Evolutionary conservation across 306 rosid genomes (phyloP).

Genomic region (Quercus suber): DNA sequence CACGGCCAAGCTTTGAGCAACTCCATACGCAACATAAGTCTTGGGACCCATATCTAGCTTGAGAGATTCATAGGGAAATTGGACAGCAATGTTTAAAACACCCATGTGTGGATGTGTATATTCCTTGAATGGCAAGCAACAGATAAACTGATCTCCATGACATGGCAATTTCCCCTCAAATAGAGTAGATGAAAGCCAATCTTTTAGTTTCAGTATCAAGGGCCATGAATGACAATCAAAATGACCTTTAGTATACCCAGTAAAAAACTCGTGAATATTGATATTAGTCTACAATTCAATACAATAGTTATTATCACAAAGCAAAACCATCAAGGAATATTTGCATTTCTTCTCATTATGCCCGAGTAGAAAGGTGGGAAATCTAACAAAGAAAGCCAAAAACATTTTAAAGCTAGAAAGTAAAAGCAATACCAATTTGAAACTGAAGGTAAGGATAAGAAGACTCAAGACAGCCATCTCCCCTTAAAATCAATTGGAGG

Average conservation of each 20-base stretch:
- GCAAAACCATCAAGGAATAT: conserved; percentile 1
- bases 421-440: neutral
- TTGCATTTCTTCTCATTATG: neutral
- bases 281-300: conserved; percentile 55
- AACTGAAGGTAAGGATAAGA: neutral
- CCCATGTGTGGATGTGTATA: conserved; percentile 64
- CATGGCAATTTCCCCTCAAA: conserved; percentile 82
- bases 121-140: conserved; percentile 68
- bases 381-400: neutral
- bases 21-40: conserved; percentile 86
- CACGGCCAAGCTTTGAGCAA: conserved; percentile 1
- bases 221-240: conserved; percentile 47
- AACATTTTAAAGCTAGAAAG: neutral
- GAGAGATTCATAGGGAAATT: conserved; percentile 20
- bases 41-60: conserved; percentile 91
- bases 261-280: conserved; percentile 79
- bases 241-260: conserved; percentile 54
- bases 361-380: neutral
- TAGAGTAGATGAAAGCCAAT: conserved; percentile 77
- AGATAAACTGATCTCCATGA: conserved; percentile 68
- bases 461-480: no score
- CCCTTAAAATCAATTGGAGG: no score
- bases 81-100: conserved; percentile 52
- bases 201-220: conserved; percentile 75
- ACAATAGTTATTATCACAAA: conserved; percentile 5